Conservation (phyloP, 2,329 filamentous ascomycete genomes). For the Grosmannia penicillata region DNA sequence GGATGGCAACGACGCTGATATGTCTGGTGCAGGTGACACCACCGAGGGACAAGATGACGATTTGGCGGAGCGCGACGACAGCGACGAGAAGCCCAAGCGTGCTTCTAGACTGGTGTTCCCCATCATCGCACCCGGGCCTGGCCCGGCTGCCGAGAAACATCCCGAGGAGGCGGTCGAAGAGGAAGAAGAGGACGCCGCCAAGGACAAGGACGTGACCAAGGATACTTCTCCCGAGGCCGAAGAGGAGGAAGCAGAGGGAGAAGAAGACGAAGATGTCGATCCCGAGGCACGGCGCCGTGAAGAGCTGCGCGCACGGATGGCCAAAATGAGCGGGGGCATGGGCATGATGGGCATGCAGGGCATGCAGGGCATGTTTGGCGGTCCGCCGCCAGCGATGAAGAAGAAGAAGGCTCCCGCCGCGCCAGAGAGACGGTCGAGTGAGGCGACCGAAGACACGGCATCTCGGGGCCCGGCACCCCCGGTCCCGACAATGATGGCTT, state of each 20-base stretch:
- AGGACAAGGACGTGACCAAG: constrained; percentile 20
- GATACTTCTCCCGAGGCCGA: too few species aligned
- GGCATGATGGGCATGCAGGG: constrained; percentile 72
- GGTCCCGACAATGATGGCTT: constrained; percentile 43
- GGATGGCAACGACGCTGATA: constrained; percentile 50
- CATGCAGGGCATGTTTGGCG: constrained; percentile 86
- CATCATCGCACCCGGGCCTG: constrained; percentile 1
- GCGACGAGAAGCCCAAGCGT: constrained; percentile 41
- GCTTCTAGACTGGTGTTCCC: constrained; percentile 1
- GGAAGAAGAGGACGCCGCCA: neutral
- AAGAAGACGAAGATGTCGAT: constrained; percentile 74
- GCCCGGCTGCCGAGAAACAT: neutral
- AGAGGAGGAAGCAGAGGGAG: constrained; percentile 50
- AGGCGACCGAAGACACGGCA: constrained; percentile 27
- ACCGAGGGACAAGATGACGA: constrained; percentile 46
- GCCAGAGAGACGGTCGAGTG: constrained; percentile 25
- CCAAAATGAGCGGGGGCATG: constrained; percentile 96
- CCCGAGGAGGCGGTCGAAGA: neutral
- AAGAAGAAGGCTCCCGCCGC: constrained; percentile 35
- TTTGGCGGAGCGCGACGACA: constrained; percentile 57
- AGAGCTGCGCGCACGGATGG: constrained; percentile 88
- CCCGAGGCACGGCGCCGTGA: constrained; percentile 74
- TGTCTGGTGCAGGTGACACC: constrained; percentile 49
- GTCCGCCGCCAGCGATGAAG: constrained; percentile 39
- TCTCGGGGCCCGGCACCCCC: constrained; percentile 33